A percentile compares a stretch with the other conserved stretches of the same genome.
phyloP scores from a whole-genome alignment of 2,329 filamentous ascomycete genomes.

The Trichophyton rubrum region DNA sequence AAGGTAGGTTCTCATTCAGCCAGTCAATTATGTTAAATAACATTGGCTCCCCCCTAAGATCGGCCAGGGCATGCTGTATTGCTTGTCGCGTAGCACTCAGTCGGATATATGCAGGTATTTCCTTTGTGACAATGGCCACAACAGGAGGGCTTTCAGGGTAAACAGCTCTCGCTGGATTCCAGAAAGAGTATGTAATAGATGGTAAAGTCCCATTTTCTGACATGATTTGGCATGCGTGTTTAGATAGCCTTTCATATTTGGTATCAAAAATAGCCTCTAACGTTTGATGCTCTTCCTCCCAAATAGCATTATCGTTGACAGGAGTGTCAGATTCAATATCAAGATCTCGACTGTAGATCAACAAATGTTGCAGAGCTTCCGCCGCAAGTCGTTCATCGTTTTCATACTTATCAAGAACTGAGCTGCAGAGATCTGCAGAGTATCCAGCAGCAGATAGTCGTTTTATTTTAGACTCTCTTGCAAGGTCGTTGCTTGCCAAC shows the following conservation, averaged over 20 bases:
- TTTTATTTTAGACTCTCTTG: conserved; percentile 69
- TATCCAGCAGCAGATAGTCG: conserved; percentile 74
- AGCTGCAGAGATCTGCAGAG: conserved; percentile 67
- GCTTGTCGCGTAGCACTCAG: conserved; percentile 73
- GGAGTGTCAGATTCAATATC: conserved; percentile 12
- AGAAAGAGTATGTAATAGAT: conserved; percentile 49
- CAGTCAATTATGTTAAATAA: conserved; percentile 83
- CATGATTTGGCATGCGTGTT: conserved; percentile 56
- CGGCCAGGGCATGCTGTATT: conserved; percentile 56
- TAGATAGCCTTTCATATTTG: conserved; percentile 48
- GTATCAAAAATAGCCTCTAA: conserved; percentile 79
- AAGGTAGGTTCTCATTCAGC: conserved; percentile 71
- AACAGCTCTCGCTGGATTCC: conserved; percentile 47
- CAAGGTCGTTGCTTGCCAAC: conserved; percentile 69
- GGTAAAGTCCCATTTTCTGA: conserved; percentile 42
- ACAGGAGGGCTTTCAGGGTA: conserved; percentile 62
- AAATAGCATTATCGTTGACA: conserved; percentile 45
- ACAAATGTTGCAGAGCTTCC: conserved; percentile 60
- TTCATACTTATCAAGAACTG: conserved; percentile 55
- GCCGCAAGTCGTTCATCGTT: conserved; percentile 68
- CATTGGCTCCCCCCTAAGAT: conserved; percentile 73
- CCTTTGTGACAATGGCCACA: conserved; percentile 53
- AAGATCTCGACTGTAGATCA: conserved; percentile 40
- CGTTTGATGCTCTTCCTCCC: conserved; percentile 75
- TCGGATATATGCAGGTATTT: conserved; percentile 82